These are phyloP conservation scores for Albifimbria verrucaria DNA, from an alignment of 2,329 filamentous ascomycete species.

Conservation along the genomic window DNA sequence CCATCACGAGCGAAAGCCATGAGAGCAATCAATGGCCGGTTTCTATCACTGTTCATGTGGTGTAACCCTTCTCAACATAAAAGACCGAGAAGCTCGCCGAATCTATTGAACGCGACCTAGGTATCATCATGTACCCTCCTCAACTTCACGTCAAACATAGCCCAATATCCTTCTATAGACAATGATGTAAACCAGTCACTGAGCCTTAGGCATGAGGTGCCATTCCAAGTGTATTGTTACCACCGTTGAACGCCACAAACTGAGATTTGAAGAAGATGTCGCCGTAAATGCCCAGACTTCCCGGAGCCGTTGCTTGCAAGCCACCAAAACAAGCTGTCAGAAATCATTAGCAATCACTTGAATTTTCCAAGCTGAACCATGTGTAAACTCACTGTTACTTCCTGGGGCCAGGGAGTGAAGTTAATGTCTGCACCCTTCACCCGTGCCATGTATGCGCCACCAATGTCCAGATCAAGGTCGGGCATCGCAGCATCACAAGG, in stretches of 20 bases:
- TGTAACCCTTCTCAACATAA: neutral
- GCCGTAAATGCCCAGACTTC: constrained; percentile 57
- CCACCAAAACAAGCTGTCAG: constrained; percentile 61
- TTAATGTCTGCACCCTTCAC: constrained; percentile 51
- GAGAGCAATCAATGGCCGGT: neutral
- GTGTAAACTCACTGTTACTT: constrained; percentile 38
- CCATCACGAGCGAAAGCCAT: neutral
- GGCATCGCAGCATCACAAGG: constrained; percentile 44
- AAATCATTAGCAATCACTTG: constrained; percentile 6
- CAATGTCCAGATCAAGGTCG: constrained; percentile 53
- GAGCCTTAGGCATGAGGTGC: constrained; percentile 27
- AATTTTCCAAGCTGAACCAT: neutral
- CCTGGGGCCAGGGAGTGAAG: constrained; percentile 49
- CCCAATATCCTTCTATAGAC: too few species aligned
- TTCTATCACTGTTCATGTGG: neutral
- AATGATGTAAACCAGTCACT: neutral
- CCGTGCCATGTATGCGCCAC: constrained; percentile 52
- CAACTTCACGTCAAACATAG: too few species aligned
- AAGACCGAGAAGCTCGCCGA: too few species aligned
- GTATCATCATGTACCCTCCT: too few species aligned
- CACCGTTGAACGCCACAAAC: constrained; percentile 55
- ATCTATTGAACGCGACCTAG: too few species aligned
- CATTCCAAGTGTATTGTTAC: constrained; percentile 52
- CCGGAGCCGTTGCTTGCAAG: constrained; percentile 55
- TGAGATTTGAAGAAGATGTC: constrained; percentile 61